Evolutionary conservation across 441 rosid species (phyloP), one percentile per base, ranked within the genome.

Genomic region (Flueggea neowawraea): DNA sequence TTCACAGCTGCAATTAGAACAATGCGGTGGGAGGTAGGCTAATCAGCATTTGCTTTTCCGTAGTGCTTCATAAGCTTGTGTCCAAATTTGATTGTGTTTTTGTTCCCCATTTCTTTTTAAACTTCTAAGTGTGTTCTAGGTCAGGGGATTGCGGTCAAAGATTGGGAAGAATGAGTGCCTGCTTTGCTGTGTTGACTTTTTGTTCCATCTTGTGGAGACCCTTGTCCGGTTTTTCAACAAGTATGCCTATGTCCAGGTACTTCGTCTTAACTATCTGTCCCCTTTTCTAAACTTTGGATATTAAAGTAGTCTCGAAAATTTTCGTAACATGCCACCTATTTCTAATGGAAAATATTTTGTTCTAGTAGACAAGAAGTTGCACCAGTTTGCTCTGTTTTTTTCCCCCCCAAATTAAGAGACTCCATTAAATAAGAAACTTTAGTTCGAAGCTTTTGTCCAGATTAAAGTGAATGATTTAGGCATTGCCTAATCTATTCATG

Each of bases 191-290:
- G 91, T 91, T 31, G 96, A 91, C 76, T 91, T 94, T 72, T 58
- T 94, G 51, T 94, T 94, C 75, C 84, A 94, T 76, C 86, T 88
- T 10, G 96, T 94, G 68, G 99, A 94, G 77, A 94, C 99, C 55
- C 99, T 94, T 70, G 99, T 91, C 64, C 89, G 99, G 22, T 94
- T 91, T n/a, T 94, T 94, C 62, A 94, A 91, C 87, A 94, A 87
- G 77, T 94, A 94, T 60, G 99, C 96, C 6, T 91, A 83, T 69
- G 97, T 91, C 60, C 99, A 84, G 99, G 97, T 94, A 85, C 31
- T 63, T 50, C n/a, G 55, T 61, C 16, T 51, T 15, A 31, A 31
- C 41, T 10, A 10, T 22, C 28, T 22, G 1, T 22, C 28, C 28
- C 2, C 45, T 32, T 52, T 10, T 54, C 31, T 6, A 36, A 36